phyloP scores from a whole-genome alignment of 208 protist species.

The Trypanosoma cruzi region DNA sequence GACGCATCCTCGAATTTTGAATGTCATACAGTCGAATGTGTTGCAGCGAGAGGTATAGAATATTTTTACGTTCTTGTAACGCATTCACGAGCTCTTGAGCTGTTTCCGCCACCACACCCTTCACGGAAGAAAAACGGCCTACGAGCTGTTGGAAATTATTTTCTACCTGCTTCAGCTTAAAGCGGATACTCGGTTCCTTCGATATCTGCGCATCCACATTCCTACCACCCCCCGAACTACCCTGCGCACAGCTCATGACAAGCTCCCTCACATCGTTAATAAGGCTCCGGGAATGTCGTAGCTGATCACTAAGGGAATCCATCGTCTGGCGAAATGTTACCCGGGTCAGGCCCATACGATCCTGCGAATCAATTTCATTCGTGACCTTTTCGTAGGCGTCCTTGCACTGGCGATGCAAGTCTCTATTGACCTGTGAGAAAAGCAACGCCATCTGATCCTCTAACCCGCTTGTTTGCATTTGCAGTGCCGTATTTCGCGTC shows the following conservation, averaged over 20 bases:
- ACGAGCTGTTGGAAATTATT: constrained; percentile 90
- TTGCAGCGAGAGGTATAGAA: constrained; percentile 91
- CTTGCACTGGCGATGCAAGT: constrained; percentile 77
- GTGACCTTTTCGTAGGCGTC: constrained; percentile 74
- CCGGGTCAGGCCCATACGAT: constrained; percentile 72
- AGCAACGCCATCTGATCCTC: constrained; percentile 94
- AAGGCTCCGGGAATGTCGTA: constrained; percentile 71
- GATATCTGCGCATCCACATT: constrained; percentile 77
- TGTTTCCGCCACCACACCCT: constrained; percentile 84
- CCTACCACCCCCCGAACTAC: constrained; percentile 23
- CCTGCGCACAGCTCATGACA: constrained; percentile 55
- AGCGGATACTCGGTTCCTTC: constrained; percentile 84
- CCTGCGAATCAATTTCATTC: constrained; percentile 77
- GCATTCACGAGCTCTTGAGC: constrained; percentile 88
- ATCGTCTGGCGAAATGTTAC: constrained; percentile 91
- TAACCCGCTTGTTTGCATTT: constrained; percentile 77
- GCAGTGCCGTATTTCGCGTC: constrained; percentile 80
- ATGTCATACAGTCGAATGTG: constrained; percentile 93
- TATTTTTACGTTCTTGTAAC: constrained; percentile 89
- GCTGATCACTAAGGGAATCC: constrained; percentile 85
- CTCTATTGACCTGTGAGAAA: constrained; percentile 87
- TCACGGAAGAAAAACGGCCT: constrained; percentile 81
- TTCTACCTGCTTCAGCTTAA: constrained; percentile 91
- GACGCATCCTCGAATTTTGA: constrained; percentile 84
- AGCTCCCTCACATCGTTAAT: constrained; percentile 80